phyloP scores from a whole-genome alignment of 2,329 filamentous ascomycete genomes.

The Phaeoacremonium minimum region DNA sequence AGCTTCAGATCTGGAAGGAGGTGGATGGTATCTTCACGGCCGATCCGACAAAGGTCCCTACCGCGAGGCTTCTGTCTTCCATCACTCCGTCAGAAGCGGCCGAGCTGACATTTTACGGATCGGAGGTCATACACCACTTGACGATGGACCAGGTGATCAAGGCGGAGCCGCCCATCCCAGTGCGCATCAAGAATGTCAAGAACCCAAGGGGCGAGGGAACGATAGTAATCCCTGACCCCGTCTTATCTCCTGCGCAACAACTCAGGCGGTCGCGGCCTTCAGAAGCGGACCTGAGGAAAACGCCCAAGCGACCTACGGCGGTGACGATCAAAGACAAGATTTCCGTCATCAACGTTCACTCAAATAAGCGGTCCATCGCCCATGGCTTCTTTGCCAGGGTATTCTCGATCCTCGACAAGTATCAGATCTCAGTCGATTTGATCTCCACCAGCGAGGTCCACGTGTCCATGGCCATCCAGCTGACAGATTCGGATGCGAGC shows the following conservation, averaged over 20 bases:
- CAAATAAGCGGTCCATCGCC: slow-evolving; percentile 91
- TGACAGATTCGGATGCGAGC: slow-evolving; percentile 60
- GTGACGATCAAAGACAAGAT: slow-evolving; percentile 98
- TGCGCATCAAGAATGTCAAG: slow-evolving; percentile 90
- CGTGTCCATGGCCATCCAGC: slow-evolving; percentile 94
- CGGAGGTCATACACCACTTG: slow-evolving; percentile 96
- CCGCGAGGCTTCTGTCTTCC: slow-evolving; percentile 78
- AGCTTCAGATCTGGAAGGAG: slow-evolving; percentile 98
- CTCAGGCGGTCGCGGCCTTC: slow-evolving; percentile 48
- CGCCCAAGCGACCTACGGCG: slow-evolving; percentile 74
- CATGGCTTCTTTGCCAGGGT: slow-evolving; percentile 95
- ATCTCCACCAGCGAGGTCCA: slow-evolving; percentile 97
- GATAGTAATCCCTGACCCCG: slow-evolving; percentile 73
- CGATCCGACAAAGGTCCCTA: slow-evolving; percentile 85
- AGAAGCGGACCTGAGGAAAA: slow-evolving; percentile 37
- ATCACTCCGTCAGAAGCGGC: slow-evolving; percentile 95
- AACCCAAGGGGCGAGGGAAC: slow-evolving; percentile 77
- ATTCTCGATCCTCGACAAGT: slow-evolving; percentile 83
- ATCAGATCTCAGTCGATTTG: slow-evolving; percentile 86
- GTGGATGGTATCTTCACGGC: slow-evolving; percentile 63
- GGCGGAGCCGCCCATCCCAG: slow-evolving; percentile 72
- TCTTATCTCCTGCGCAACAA: slow-evolving; percentile 50
- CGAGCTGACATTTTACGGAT: slow-evolving; percentile 89
- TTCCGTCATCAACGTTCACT: slow-evolving; percentile 95
- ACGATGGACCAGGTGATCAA: slow-evolving; percentile 97